A percentile compares a stretch with the other conserved stretches of the same genome.
Evolutionary conservation across 768 basidiomycete genomes (phyloP).

Genomic region (Macrolepiota fuliginosa): DNA sequence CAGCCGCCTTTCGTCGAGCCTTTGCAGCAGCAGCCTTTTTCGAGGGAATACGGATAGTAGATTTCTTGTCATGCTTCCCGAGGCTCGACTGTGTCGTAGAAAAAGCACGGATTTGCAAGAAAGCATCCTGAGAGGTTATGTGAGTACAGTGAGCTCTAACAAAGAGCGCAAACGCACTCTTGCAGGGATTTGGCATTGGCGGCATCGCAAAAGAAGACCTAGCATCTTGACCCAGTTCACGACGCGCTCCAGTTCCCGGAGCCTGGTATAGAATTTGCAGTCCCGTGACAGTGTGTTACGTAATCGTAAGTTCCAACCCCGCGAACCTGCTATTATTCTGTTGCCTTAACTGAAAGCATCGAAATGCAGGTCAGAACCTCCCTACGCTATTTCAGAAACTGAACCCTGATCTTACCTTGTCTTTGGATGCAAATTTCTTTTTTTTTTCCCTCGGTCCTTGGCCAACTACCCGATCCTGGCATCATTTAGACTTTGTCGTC

Average conservation of each 20-base stretch:
- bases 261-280: not conserved
- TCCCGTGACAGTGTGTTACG: not conserved
- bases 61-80: slow-evolving; percentile 45
- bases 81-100: slow-evolving; percentile 43
- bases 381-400: not conserved
- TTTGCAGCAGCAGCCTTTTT: slow-evolving; percentile 73
- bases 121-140: slow-evolving; percentile 5
- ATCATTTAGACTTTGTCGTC: not conserved
- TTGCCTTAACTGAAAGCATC: not conserved
- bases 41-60: slow-evolving; percentile 55
- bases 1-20: slow-evolving; percentile 53
- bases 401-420: not conserved
- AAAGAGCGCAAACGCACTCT: slow-evolving; percentile 16
- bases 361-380: not conserved
- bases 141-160: not conserved
- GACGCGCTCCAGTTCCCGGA: not conserved
- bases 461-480: not conserved
- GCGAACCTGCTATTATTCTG: not conserved
- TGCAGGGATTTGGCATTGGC: slow-evolving; percentile 24
- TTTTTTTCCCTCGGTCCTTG: not conserved
- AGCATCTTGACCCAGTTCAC: slow-evolving; percentile 12
- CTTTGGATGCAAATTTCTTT: not conserved
- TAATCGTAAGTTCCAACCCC: slow-evolving; percentile 5
- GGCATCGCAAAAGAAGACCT: slow-evolving; percentile 20
- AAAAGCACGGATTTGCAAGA: slow-evolving; percentile 34